Evolutionary conservation across 768 basidiomycete species (phyloP), one percentile per base, ranked within the genome.

Genomic region (Russula ochroleuca): DNA sequence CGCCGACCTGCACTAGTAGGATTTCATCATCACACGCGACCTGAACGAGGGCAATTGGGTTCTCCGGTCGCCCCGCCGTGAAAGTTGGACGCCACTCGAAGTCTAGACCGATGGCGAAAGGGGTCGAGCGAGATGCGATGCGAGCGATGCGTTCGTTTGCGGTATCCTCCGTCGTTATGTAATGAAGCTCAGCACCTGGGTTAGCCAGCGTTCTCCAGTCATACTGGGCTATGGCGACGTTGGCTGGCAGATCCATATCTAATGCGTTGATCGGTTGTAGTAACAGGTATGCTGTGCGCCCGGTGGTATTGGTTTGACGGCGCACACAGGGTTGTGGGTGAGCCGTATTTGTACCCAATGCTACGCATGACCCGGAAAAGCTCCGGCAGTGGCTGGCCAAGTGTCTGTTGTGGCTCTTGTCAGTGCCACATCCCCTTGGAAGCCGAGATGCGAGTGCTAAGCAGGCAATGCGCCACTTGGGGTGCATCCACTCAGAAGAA

Each of bases 1-100:
- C 76, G 60, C 77, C 80, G 57, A 92, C 69, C 66, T 92, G 90
- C 7, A 91, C 72, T 5, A 92, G 81, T 31, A 87, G 73, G 25
- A 90, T 81, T 14, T 72, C 76, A 4, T 82, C 71, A 4, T 74
- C 69, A 65, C 78, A 83, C 2, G 88, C 86, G 19, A 92, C 79
- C 71, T 93, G 90, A 4, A 92, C 78, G 25, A 92, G 78, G 3
- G 91, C 84, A 21, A 89, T 85, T 25, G 80, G 86, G 70, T 92
- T 88, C 72, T 85, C 81, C 31, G 74, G 69, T 28, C 73, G 70
- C 21, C 85, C 83, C 70, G 82, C 85, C 51, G 67, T 65, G 68
- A 74, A 84, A 21, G 70, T 82, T 0, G 91, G 91, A 64, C 80
- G 83, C 90, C 91, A 92, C 73, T 93, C 91, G 41, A 90, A 77